Conservation (phyloP, 2,329 filamentous ascomycete species). For the Claviceps capensis region DNA sequence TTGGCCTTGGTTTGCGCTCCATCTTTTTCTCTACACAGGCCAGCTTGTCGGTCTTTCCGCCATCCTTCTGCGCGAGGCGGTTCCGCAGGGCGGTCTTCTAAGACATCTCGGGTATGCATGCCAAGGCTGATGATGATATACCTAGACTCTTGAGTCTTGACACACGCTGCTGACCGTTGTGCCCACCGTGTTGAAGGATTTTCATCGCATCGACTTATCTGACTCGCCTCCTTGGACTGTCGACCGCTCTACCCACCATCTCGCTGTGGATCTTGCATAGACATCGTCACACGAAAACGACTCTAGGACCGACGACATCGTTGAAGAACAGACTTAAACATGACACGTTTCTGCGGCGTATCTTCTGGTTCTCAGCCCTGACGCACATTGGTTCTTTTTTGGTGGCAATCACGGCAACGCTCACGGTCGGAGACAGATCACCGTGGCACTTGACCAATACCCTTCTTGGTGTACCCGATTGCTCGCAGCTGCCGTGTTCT, state of each 20-base stretch:
- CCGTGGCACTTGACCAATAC: constrained; percentile 5
- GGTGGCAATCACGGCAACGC: constrained; percentile 4
- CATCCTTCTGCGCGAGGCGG: constrained; percentile 1
- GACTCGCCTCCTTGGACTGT: neutral
- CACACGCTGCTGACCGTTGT: neutral
- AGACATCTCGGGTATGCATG: too few relatives aligned
- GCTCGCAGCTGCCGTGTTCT: neutral
- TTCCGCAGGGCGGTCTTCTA: neutral
- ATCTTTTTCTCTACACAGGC: constrained; percentile 7
- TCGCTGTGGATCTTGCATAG: neutral
- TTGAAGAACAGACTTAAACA: too few relatives aligned
- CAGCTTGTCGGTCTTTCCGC: constrained; percentile 4
- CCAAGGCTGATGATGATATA: too few relatives aligned
- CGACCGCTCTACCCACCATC: neutral
- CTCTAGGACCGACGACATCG: too few relatives aligned
- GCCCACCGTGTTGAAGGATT: neutral
- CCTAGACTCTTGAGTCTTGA: too few relatives aligned
- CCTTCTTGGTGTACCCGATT: constrained; percentile 3
- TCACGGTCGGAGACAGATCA: neutral
- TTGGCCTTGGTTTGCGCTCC: constrained; percentile 8
- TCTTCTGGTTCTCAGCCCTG: constrained; percentile 1
- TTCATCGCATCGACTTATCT: neutral
- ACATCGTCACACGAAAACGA: neutral
- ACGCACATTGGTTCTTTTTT: constrained; percentile 7
- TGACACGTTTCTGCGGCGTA: neutral